Percentiles rank a stretch among this genome's conserved stretches.
phyloP scores from a whole-genome alignment of 495 filamentous ascomycete species.

The Trichoderma gamsii region DNA sequence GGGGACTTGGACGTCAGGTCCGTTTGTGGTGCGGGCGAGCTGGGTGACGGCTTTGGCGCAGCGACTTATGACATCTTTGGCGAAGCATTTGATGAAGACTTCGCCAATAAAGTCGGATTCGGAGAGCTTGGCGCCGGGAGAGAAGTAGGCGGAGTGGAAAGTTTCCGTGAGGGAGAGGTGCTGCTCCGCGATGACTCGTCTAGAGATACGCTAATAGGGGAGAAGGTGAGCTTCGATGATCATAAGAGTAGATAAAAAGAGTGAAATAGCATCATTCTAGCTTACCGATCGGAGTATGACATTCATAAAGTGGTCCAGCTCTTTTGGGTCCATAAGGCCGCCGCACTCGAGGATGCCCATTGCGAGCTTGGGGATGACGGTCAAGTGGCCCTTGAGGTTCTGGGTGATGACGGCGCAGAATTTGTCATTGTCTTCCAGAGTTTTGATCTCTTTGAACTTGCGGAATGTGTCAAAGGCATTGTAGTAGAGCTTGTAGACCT shows the following conservation, averaged over 20 bases:
- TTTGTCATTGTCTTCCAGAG: conserved; percentile 80
- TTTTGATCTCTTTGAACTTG: conserved; percentile 74
- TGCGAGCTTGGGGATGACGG: conserved; percentile 86
- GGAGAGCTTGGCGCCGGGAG: conserved; percentile 65
- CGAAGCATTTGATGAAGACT: conserved; percentile 91
- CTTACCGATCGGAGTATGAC: conserved; percentile 82
- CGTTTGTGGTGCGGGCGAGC: conserved; percentile 65
- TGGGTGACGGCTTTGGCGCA: conserved; percentile 69
- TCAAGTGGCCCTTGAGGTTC: conserved; percentile 79
- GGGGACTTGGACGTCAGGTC: conserved; percentile 61
- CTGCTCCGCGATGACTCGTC: conserved; percentile 94
- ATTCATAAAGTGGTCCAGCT: conserved; percentile 93
- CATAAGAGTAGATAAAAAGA: not conserved
- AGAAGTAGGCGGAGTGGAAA: conserved; percentile 89
- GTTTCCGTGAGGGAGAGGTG: conserved; percentile 96
- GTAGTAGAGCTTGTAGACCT: conserved; percentile 96
- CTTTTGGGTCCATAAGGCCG: conserved; percentile 65
- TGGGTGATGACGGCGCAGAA: conserved; percentile 76
- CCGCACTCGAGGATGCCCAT: conserved; percentile 90
- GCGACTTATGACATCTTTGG: conserved; percentile 77
- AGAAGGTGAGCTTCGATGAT: conserved; percentile 13
- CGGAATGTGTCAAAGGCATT: conserved; percentile 87
- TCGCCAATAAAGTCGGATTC: conserved; percentile 89
- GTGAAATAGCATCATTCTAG: not conserved
- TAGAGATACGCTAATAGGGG: conserved; percentile 68